Percentiles rank a stretch among this genome's conserved stretches.
Conservation (phyloP, 192 early-diverging fungal genomes). For the Coemansia sp. region DNA sequence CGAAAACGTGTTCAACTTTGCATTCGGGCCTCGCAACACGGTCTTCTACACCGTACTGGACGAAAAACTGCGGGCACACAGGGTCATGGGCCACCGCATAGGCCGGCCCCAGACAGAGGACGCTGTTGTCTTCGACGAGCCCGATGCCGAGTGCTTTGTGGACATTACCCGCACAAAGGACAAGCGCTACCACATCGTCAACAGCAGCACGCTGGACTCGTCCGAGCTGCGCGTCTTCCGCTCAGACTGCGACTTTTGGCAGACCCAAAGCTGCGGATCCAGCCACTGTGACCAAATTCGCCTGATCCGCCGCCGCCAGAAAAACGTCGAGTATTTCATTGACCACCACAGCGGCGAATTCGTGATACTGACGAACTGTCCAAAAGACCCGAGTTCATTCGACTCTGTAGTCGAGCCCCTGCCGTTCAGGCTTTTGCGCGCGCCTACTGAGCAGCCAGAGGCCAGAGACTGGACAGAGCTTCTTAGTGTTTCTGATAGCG, state of each 20-base stretch:
- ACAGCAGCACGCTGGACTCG: conserved; percentile 69
- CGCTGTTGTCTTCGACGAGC: conserved; percentile 61
- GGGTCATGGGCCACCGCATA: conserved; percentile 44
- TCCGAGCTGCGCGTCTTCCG: conserved; percentile 66
- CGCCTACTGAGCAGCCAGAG: conserved; percentile 36
- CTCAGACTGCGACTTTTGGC: conserved; percentile 22
- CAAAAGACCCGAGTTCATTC: conserved; percentile 2
- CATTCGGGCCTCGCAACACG: conserved; percentile 57
- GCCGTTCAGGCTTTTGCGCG: conserved; percentile 65
- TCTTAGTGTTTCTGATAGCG: conserved; percentile 57
- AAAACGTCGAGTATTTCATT: conserved; percentile 70
- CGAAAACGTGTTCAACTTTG: conserved; percentile 62
- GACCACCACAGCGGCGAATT: conserved; percentile 67
- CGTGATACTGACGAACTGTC: conserved; percentile 51
- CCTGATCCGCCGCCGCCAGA: conserved; percentile 58
- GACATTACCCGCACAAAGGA: conserved; percentile 78
- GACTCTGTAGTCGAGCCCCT: conserved; percentile 32
- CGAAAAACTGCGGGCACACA: conserved; percentile 66
- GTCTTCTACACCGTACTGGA: conserved; percentile 72
- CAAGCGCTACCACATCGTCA: conserved; percentile 64
- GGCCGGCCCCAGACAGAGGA: conserved; percentile 18
- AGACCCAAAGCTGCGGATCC: neutral
- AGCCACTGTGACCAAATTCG: conserved; percentile 1
- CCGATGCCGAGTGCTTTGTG: conserved; percentile 67
- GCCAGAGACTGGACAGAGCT: conserved; percentile 61